Base-by-base conservation (phyloP, 2,329 filamentous ascomycete species). In the Pseudogymnoascus sp. region DNA sequence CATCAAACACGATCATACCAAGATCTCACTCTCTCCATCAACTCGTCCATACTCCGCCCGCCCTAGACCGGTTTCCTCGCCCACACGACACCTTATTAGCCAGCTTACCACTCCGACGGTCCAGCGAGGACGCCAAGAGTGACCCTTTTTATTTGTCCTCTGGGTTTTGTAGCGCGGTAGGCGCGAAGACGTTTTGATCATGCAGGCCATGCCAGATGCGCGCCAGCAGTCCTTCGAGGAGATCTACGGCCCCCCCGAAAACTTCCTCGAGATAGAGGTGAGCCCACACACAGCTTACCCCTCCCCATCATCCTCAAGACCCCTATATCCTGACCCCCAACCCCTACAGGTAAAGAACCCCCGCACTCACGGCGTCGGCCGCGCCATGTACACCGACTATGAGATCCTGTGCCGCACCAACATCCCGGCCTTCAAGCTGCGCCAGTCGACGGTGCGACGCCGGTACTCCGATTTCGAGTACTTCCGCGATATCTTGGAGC, bases 401-500 rank as follows among this genome's bases (percentile, higher is more conserved):
- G 92, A 97, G 77, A 97, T 99, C 73, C 84, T 96, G 71, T 96
- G 94, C 80, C 88, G 90, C 71, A 99, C 94, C 78, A 99, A 99
- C 79, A 99, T 99, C 74, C 94, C 94, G 64, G 92, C 94, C 70
- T 99, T 99, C 84, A 97, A 97, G 80, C 86, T 97, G 70, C 91
- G 92, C 69, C 85, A 90, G 74, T 92, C 87, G 67, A 85, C 87
- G 69, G 94, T 99, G 66, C 91, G 92, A 69, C 87, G 94, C 66
- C 91, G 94, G 61, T 99, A 99, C 81, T 94, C 89, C 63, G 94
- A 99, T 77, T 99, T 99, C 75, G 94, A 99, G 79, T 93, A 96
- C 79, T 99, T 99, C 77, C 90, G 94, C 74, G 94, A 99, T 77
- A 96, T 97, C 67, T 85, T 99, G 65, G 94, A 99, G 84, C 88